Base-by-base conservation (phyloP, 176 grass and related monocot genomes). In the Avena atlantica region DNA sequence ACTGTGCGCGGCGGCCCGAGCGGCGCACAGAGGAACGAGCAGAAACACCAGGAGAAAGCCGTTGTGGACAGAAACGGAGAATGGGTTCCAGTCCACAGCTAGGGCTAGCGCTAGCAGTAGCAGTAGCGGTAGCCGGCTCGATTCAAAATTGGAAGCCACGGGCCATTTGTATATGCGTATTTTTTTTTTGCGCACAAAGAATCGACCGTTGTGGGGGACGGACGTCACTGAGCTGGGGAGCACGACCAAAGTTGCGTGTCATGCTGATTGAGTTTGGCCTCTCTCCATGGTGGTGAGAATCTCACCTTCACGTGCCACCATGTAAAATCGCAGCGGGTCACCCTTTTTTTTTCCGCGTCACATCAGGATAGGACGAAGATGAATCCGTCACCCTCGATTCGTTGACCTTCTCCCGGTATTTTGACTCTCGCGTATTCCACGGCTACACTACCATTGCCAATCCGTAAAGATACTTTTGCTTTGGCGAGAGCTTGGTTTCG, bases 31-130 rank as follows among this genome's bases (percentile, higher is more conserved):
- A 42, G 61, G 80, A 10, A 25, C 31, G 80, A 77, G 19, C 69
- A 21, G 17, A 20, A 24, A 84, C 49, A n/a, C n/a, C n/a, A 64
- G 64, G 23, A 91, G 42, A 93, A 88, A 89, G 89, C 87, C 94
- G 91, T 91, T 93, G 86, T 55, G 76, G 72, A 19, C 17, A 27
- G 72, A 19, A 9, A 27, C 71, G 71, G 3, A 34, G 8, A 74
- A 74, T 53, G 23, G 23, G 73, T 53, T 27, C 36, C 12, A 14
- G 20, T 15, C 10, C 16, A 29, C 62, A 66, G 25, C 58, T 60
- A 60, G 57, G 7, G 3, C 12, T 60, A 60, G 57, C 19, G 3
- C 12, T 12, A 48, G 45, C 51, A 27, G 2, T 37, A 5, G 9
- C 24, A 34, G 64, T 67, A 21, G 69, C 31, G 2, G 31, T 31